phyloP scores from a whole-genome alignment of 106 monocot genomes.

The Acorus gramineus region DNA sequence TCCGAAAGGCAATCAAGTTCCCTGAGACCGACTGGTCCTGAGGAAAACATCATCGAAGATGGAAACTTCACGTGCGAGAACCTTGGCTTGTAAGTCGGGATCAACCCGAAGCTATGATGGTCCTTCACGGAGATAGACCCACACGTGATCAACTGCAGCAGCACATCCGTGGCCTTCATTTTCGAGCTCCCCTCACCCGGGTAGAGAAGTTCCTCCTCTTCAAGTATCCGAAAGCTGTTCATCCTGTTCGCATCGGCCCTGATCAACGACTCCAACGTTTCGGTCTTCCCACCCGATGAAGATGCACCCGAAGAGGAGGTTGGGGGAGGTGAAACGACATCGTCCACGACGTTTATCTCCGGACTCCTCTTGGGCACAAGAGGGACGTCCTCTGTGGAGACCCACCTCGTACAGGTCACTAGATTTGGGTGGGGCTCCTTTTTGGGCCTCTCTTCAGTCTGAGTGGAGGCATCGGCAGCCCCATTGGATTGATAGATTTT shows the following conservation, averaged over 20 bases:
- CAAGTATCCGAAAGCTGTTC: constrained; percentile 31
- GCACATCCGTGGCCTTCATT: constrained; percentile 36
- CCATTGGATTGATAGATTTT: constrained; percentile 17
- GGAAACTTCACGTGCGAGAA: constrained; percentile 39
- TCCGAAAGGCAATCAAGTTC: constrained; percentile 31
- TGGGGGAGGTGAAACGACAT: constrained; percentile 21
- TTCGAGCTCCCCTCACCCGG: constrained; percentile 14
- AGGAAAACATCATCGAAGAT: constrained; percentile 19
- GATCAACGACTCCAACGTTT: constrained; percentile 59
- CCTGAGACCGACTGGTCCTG: constrained; percentile 17
- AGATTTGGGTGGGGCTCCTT: not conserved
- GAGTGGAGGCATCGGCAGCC: constrained; percentile 46
- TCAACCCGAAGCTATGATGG: constrained; percentile 32
- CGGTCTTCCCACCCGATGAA: constrained; percentile 31
- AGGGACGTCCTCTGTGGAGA: constrained; percentile 32
- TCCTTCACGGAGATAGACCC: constrained; percentile 66
- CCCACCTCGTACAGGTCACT: constrained; percentile 10
- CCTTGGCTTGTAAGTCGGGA: constrained; percentile 36
- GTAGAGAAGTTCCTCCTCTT: constrained; percentile 35
- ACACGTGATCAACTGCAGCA: constrained; percentile 65
- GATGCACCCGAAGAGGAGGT: constrained; percentile 17
- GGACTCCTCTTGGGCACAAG: constrained; percentile 4
- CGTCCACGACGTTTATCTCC: constrained; percentile 1
- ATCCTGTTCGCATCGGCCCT: constrained; percentile 28
- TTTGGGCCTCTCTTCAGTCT: constrained; percentile 29